Percentiles rank a stretch among this genome's conserved stretches.
Conservation (phyloP, 371 early-diverging fungal species). For the Blakeslea trispora region DNA sequence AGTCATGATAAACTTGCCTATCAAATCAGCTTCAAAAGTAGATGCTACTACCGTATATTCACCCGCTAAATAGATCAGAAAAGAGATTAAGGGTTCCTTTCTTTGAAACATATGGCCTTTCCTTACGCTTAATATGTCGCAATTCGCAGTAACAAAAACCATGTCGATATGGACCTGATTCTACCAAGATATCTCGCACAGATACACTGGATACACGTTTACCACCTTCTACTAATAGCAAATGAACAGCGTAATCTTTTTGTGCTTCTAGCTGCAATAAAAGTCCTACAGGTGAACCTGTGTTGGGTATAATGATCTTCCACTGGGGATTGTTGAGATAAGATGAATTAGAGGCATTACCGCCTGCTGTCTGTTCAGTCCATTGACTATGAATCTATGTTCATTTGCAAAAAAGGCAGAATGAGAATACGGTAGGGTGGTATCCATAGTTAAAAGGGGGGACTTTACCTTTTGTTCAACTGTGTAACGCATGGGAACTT, state of each 20-base stretch:
- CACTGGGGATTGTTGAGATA: conserved; percentile 83
- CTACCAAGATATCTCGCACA: conserved; percentile 65
- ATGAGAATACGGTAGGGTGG: no score
- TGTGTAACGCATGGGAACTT: conserved; percentile 66
- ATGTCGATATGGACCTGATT: conserved; percentile 73
- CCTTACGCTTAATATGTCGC: conserved; percentile 53
- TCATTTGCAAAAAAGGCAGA: no score
- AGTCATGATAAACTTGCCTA: conserved; percentile 70
- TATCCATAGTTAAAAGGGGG: background rate
- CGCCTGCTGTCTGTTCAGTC: conserved; percentile 83
- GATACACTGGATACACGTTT: conserved; percentile 72
- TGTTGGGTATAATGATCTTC: conserved; percentile 56
- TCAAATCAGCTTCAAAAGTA: conserved; percentile 73
- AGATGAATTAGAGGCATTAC: conserved; percentile 68
- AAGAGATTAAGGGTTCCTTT: conserved; percentile 2
- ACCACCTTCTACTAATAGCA: conserved; percentile 71
- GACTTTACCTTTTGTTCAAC: conserved; percentile 57
- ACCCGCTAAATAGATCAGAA: conserved; percentile 53
- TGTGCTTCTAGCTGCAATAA: conserved; percentile 70
- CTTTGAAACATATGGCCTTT: conserved; percentile 12
- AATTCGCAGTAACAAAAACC: conserved; percentile 74
- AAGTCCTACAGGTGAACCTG: conserved; percentile 28
- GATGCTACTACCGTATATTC: conserved; percentile 79
- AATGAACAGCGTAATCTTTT: conserved; percentile 67
- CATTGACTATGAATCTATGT: conserved; percentile 64